Evolutionary conservation across 2,329 filamentous ascomycete species (phyloP), one percentile per base, ranked within the genome.

Genomic region (Paradendryphiella salina): DNA sequence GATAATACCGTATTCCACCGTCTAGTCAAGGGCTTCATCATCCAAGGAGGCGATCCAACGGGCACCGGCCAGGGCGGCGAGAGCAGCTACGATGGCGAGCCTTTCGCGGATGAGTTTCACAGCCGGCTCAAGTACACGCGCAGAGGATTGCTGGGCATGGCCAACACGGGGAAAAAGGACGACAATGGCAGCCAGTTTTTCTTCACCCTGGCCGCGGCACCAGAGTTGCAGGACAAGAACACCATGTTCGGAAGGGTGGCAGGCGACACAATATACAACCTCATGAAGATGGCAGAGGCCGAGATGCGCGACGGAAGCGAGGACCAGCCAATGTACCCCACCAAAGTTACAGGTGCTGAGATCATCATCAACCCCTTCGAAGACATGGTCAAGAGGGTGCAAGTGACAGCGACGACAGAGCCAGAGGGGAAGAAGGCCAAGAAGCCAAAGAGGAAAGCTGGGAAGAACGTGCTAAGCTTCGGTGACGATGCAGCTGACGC

Each of bases 111-210:
- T 77, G 94, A 99, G 71, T 88, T 96, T 60, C 93, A 97, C 73
- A 90, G 87, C 63, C 83, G 94, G 26, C 79, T 99, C 60, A 95
- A 95, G 73, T 97, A 94, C 79, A 97, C 95, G 65, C 82, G 94
- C 39, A 82, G 94, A 53, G 94, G 94, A 0, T 76, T 97, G 63
- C 75, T 99, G 63, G 94, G 89, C n/a, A 96, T 97, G 91, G 94
- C 94, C 21, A 97, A 97, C 73, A 87, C 89, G 54, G 87, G 91
- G 37, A 77, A 76, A 43, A 82, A 82, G 23, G 81, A 92, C 65
- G 89, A 89, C 46, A 97, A 97, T 76, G 89, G 90, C 28, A 96
- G 90, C 72, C 94, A 99, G 74, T 97, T 97, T 79, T 99, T 99
- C 77, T 86, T 99, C 55, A 97, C 94, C 0, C 76, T 99, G 45